Evolutionary conservation across 2,329 filamentous ascomycete genomes (phyloP).

Genomic region (Colletotrichum sp.): DNA sequence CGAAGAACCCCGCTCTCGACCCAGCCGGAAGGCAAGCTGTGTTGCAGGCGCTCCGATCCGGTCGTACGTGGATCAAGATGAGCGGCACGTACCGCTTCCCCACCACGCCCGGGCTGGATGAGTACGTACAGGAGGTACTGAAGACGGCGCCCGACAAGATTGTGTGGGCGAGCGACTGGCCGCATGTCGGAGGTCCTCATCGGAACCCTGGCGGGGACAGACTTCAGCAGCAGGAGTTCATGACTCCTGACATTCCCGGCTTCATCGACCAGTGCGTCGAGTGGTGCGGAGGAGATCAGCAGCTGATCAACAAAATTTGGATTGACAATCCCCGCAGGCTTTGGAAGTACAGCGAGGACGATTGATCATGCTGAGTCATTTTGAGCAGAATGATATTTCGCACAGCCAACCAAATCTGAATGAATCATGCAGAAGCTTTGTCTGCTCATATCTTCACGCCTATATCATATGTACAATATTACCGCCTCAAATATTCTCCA

Average conservation of each 20-base stretch:
- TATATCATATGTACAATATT: not conserved
- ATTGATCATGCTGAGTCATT: not conserved
- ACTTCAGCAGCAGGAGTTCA: not conserved
- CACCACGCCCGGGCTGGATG: not conserved
- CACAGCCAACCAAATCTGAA: not conserved
- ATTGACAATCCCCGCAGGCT: not conserved
- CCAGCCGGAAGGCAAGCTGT: not conserved
- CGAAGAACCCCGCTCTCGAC: not conserved
- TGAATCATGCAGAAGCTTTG: not conserved
- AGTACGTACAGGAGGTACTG: not conserved
- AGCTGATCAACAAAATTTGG: not conserved
- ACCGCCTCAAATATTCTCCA: not conserved
- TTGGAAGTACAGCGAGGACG: not conserved
- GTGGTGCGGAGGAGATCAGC: not conserved
- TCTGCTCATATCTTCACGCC: not conserved
- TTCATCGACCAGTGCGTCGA: not conserved
- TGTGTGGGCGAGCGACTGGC: slow-evolving; percentile 13
- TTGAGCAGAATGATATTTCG: not conserved
- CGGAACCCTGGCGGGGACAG: not conserved
- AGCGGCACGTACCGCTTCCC: not conserved
- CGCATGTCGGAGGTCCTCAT: not conserved
- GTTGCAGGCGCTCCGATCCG: not conserved
- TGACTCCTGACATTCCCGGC: not conserved
- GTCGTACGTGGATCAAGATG: not conserved
- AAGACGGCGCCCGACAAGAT: slow-evolving; percentile 3